These are phyloP conservation scores for Myochromella boudieri DNA, from an alignment of 768 basidiomycete genomes.

Conservation along the genomic window DNA sequence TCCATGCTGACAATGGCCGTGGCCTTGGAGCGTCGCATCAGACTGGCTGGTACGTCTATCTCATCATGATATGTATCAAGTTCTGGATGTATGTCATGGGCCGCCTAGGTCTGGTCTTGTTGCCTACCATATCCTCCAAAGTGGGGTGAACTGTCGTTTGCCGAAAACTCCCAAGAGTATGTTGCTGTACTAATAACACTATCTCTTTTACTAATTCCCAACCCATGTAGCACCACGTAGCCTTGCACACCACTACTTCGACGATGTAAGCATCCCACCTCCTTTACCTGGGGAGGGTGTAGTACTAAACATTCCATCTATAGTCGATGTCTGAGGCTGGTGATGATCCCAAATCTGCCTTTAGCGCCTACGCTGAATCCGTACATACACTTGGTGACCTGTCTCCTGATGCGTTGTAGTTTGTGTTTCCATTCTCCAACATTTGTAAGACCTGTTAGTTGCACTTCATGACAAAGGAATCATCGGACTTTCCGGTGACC, in stretches of 20 bases:
- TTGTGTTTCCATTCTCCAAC: conserved; percentile 3
- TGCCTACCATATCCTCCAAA: conserved; percentile 89
- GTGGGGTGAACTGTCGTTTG: conserved; percentile 82
- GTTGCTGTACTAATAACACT: conserved; percentile 28
- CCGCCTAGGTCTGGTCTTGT: conserved; percentile 77
- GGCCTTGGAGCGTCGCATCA: conserved; percentile 98
- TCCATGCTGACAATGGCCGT: conserved; percentile 90
- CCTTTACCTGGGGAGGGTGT: not conserved
- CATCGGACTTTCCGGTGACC: no score
- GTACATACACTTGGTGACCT: conserved; percentile 62
- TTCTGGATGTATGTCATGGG: no score
- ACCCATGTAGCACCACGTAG: conserved; percentile 71
- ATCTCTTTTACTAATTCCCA: not conserved
- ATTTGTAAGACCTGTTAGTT: no score
- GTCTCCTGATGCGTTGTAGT: conserved; percentile 72
- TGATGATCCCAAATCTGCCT: conserved; percentile 64
- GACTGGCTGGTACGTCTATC: conserved; percentile 79
- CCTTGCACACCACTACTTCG: conserved; percentile 90
- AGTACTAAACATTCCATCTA: conserved; percentile 62
- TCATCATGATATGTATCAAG: not conserved
- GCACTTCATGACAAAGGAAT: no score
- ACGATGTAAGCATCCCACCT: conserved; percentile 62
- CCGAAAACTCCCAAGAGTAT: conserved; percentile 93
- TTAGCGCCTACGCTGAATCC: conserved; percentile 48
- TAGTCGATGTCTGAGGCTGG: conserved; percentile 72